Conservation (phyloP, 1,284 basidiomycete genomes). For the Paramarasmius palmivorus region DNA sequence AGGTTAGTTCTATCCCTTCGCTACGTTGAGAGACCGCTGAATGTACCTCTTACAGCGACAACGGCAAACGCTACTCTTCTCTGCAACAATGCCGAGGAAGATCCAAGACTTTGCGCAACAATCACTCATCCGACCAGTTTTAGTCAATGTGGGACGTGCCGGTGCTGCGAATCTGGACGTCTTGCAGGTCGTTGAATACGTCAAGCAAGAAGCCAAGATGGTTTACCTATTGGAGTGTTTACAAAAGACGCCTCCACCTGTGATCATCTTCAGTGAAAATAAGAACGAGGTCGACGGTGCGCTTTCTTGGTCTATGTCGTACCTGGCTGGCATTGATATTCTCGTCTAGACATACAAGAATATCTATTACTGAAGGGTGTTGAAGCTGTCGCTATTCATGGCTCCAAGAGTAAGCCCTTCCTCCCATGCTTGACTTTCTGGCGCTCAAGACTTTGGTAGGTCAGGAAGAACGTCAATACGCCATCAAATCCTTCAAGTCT, state of each 20-base stretch:
- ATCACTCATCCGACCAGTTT: conserved; percentile 88
- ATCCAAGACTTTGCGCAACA: conserved; percentile 99
- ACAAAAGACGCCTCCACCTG: conserved; percentile 98
- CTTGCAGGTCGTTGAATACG: conserved; percentile 97
- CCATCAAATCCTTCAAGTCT: conserved; percentile 95
- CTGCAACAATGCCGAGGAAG: conserved; percentile 98
- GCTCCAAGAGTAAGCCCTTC: conserved; percentile 79
- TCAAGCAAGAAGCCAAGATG: conserved; percentile 99
- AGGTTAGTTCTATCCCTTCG: conserved; percentile 46
- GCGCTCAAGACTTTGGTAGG: conserved; percentile 44
- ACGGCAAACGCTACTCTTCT: conserved; percentile 96
- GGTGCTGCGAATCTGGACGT: conserved; percentile 98
- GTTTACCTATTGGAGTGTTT: conserved; percentile 96
- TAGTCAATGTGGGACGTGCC: conserved; percentile 97
- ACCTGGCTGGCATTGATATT: neutral
- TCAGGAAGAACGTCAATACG: conserved; percentile 98
- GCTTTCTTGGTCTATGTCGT: conserved; percentile 17
- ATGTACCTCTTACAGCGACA: conserved; percentile 68
- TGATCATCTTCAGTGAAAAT: conserved; percentile 98
- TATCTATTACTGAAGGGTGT: conserved; percentile 96
- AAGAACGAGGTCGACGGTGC: conserved; percentile 98
- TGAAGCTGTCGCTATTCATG: conserved; percentile 98
- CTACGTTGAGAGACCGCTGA: neutral
- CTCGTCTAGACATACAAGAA: conserved; percentile 89
- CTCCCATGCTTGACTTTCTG: neutral